Conservation (phyloP, 345 rosid genomes). For the Populus simonii region DNA sequence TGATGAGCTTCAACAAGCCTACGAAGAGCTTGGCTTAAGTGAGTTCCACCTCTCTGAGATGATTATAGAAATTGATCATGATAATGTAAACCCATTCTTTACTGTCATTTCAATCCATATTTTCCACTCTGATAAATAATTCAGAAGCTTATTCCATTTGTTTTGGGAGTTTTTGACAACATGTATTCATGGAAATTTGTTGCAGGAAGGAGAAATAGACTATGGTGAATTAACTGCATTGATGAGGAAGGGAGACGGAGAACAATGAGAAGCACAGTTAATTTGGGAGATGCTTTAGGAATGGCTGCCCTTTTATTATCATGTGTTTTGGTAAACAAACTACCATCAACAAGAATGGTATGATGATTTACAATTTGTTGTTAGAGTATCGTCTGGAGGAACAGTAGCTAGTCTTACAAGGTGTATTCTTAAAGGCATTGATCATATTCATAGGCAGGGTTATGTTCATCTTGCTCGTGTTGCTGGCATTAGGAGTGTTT, state of each 20-base stretch:
- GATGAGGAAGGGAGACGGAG: conserved; percentile 80
- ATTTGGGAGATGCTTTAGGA: conserved; percentile 43
- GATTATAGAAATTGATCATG: conserved; percentile 78
- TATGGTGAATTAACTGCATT: conserved; percentile 71
- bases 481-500: no score
- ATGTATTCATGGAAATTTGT: neutral
- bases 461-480: no score
- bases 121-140: neutral
- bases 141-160: no score
- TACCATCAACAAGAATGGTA: no score
- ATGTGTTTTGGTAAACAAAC: no score
- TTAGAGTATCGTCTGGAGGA: no score
- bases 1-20: conserved; percentile 73
- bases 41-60: conserved; percentile 71
- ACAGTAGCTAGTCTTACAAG: no score
- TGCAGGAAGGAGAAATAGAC: conserved; percentile 73
- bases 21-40: conserved; percentile 64
- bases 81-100: conserved; percentile 50
- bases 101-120: neutral
- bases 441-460: no score
- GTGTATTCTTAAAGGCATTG: no score
- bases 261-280: conserved; percentile 52
- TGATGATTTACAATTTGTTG: no score
- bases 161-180: neutral
- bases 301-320: neutral